A percentile compares a stretch with the other conserved stretches of the same genome.
Conservation (phyloP, 164 flowering plant species). For the Chimonanthus salicifolius region DNA sequence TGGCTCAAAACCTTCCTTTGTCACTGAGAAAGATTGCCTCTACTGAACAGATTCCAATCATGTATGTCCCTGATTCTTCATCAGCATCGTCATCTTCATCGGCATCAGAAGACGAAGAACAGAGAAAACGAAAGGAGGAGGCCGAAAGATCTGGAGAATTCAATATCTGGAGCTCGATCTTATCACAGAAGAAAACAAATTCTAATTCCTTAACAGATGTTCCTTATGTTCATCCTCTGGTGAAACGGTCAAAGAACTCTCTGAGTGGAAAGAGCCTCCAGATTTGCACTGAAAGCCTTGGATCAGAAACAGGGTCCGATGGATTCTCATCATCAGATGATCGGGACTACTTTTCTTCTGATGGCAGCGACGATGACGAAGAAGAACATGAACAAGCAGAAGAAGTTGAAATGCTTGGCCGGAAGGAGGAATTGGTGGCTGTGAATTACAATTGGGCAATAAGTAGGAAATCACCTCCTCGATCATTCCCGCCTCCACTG, state of each 20-base stretch:
- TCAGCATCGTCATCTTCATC: conserved; percentile 20
- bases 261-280: conserved; percentile 64
- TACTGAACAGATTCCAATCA: conserved; percentile 14
- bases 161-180: conserved; percentile 53
- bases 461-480: conserved; percentile 15
- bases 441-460: conserved; percentile 3
- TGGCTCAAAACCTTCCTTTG: conserved; percentile 26
- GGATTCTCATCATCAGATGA: conserved; percentile 30
- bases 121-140: conserved; percentile 7
- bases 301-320: conserved; percentile 89
- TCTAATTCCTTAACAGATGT: conserved; percentile 10
- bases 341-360: background rate
- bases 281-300: conserved; percentile 91
- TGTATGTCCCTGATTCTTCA: background rate
- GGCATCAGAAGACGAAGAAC: conserved; percentile 5
- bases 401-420: background rate
- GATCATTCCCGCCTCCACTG: conserved; percentile 67
- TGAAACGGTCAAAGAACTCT: conserved; percentile 40
- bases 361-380: conserved; percentile 1
- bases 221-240: conserved; percentile 71
- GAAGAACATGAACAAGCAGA: background rate
- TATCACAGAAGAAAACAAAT: conserved; percentile 26
- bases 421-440: background rate
- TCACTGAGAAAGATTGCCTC: conserved; percentile 38
- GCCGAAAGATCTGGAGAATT: conserved; percentile 16